Evolutionary conservation across 2,329 filamentous ascomycete species (phyloP).

Genomic region (Chaetomiaceae sp.): DNA sequence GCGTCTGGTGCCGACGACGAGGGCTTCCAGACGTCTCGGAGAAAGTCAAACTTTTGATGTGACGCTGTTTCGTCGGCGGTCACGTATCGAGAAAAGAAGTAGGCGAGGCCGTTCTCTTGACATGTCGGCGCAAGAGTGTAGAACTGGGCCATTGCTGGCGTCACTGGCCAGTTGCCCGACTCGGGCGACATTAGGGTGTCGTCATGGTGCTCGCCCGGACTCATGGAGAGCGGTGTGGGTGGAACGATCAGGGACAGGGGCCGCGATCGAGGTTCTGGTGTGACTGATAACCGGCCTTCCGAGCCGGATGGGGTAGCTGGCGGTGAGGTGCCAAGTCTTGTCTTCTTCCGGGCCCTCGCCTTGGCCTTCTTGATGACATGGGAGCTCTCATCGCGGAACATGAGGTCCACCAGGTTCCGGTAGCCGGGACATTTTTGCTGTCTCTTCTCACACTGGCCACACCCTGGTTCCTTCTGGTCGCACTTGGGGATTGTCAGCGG

Average conservation of each 20-base stretch:
- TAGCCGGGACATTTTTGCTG: constrained; percentile 52
- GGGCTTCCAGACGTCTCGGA: constrained; percentile 50
- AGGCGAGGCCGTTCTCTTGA: constrained; percentile 44
- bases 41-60: constrained; percentile 49
- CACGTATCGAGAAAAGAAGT: constrained; percentile 50
- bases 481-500: constrained; percentile 39
- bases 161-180: constrained; percentile 31
- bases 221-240: constrained; percentile 16
- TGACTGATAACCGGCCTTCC: constrained; percentile 20
- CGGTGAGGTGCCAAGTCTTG: constrained; percentile 12
- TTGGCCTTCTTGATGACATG: constrained; percentile 52
- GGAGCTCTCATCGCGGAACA: constrained; percentile 54
- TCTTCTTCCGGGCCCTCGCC: constrained; percentile 33
- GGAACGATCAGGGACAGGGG: constrained; percentile 23
- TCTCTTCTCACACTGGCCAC: constrained; percentile 52
- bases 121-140: constrained; percentile 34
- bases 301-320: constrained; percentile 25
- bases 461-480: constrained; percentile 48
- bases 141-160: constrained; percentile 28
- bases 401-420: constrained; percentile 51
- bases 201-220: constrained; percentile 25
- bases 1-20: constrained; percentile 31
- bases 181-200: constrained; percentile 33
- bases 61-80: constrained; percentile 41
- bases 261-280: constrained; percentile 24